Evolutionary conservation across 306 rosid genomes (phyloP).

Genomic region (Cercis canadensis): DNA sequence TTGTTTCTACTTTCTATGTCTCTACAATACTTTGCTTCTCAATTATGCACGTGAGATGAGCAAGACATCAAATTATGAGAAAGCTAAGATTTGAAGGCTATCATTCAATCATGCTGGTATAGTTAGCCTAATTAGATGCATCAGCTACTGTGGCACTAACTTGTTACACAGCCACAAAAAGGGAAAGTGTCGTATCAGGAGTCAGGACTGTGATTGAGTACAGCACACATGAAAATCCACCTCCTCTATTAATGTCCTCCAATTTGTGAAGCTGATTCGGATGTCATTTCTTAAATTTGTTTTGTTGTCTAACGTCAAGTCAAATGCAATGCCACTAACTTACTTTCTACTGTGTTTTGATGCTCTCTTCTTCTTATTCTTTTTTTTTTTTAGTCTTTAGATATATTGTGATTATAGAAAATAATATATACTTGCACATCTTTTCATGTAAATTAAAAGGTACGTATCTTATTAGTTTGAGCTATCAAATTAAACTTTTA

Average conservation of each 20-base stretch:
- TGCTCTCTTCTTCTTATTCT: too few relatives aligned
- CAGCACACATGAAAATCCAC: constrained; percentile 5
- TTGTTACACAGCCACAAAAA: neutral
- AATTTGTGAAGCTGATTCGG: constrained; percentile 6
- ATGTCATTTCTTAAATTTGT: constrained; percentile 15
- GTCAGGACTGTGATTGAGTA: neutral
- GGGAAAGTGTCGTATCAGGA: neutral
- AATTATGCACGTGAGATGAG: constrained; percentile 31
- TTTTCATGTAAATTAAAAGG: too few relatives aligned
- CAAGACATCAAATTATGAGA: neutral
- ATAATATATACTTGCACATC: too few relatives aligned
- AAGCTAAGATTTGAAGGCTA: neutral
- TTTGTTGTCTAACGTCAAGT: constrained; percentile 6
- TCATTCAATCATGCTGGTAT: too few relatives aligned
- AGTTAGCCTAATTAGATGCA: too few relatives aligned
- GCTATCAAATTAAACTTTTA: too few relatives aligned
- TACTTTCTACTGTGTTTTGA: constrained; percentile 12
- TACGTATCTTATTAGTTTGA: too few relatives aligned
- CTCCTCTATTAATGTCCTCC: neutral
- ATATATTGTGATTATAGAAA: too few relatives aligned
- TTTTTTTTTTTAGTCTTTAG: too few relatives aligned
- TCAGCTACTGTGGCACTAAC: too few relatives aligned
- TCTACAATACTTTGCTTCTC: too few relatives aligned
- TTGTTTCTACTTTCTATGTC: neutral
- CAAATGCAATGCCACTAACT: constrained; percentile 24